Conservation (phyloP, 2,329 filamentous ascomycete species). For the Calonectria henricotiae region DNA sequence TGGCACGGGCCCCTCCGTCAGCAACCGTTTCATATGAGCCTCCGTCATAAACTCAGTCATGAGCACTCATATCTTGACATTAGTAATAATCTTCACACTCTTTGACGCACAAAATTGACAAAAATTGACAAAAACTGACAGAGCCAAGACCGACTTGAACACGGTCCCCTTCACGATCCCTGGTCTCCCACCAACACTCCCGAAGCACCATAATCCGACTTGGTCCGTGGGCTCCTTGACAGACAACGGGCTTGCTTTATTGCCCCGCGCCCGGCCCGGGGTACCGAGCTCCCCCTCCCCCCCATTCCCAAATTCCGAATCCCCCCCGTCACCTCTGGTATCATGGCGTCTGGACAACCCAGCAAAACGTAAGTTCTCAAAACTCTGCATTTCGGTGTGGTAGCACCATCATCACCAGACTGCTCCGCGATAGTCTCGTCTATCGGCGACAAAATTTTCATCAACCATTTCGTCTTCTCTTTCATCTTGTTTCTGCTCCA, state of each 20-base stretch:
- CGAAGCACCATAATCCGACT: slow-evolving; percentile 17
- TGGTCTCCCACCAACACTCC: slow-evolving; percentile 17
- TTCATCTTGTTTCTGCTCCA: slow-evolving; percentile 22
- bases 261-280: slow-evolving; percentile 37
- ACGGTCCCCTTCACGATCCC: slow-evolving; percentile 14
- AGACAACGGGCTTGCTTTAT: slow-evolving; percentile 18
- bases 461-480: slow-evolving; percentile 7
- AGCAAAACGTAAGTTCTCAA: slow-evolving; percentile 39
- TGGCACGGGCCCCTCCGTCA: slow-evolving; percentile 39
- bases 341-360: slow-evolving; percentile 29
- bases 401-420: slow-evolving; percentile 40
- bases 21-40: slow-evolving; percentile 36
- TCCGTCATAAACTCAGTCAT: not conserved
- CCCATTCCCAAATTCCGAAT: slow-evolving; percentile 36
- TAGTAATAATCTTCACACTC: slow-evolving; percentile 3
- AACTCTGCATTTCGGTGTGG: slow-evolving; percentile 32
- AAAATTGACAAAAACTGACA: not conserved
- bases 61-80: not conserved
- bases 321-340: slow-evolving; percentile 17
- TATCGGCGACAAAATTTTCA: slow-evolving; percentile 25
- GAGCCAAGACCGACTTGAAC: slow-evolving; percentile 28
- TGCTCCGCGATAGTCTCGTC: slow-evolving; percentile 25
- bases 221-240: slow-evolving; percentile 21
- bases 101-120: not conserved
- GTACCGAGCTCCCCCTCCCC: slow-evolving; percentile 25